Conservation (phyloP, 495 filamentous ascomycete species). For the Tuber borchii region DNA sequence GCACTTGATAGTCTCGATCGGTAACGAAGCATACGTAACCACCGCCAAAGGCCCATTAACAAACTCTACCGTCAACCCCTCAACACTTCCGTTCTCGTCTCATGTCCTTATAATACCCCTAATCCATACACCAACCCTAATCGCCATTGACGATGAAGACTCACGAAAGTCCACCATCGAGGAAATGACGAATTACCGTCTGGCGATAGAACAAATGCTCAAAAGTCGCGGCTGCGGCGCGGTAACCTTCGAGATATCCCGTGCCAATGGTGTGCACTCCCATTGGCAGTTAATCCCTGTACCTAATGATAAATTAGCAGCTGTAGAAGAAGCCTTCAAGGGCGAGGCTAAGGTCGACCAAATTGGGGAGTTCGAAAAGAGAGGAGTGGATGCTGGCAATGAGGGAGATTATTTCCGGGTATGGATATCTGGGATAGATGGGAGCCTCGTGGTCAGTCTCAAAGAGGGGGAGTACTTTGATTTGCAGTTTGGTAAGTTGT, state of each 20-base stretch:
- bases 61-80: constrained; percentile 56
- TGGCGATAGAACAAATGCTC: constrained; percentile 64
- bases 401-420: constrained; percentile 74
- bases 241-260: constrained; percentile 86
- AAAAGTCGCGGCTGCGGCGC: constrained; percentile 56
- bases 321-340: constrained; percentile 29
- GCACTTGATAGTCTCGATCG: constrained; percentile 84
- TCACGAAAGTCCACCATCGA: constrained; percentile 52
- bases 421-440: constrained; percentile 61
- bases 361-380: constrained; percentile 40
- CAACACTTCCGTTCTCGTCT: constrained; percentile 61
- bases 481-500: constrained; percentile 50
- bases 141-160: constrained; percentile 54
- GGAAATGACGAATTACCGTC: constrained; percentile 77
- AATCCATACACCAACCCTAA: constrained; percentile 63
- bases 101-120: constrained; percentile 91
- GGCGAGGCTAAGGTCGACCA: constrained; percentile 9
- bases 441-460: constrained; percentile 48
- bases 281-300: constrained; percentile 96
- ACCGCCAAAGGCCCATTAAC: constrained; percentile 86
- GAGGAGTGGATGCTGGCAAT: constrained; percentile 41
- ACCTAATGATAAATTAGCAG: constrained; percentile 53
- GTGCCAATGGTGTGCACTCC: constrained; percentile 67
- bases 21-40: constrained; percentile 75
- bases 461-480: constrained; percentile 51